Base-by-base conservation (phyloP, 169 alveolate genomes). In the Perkinsus olseni region DNA sequence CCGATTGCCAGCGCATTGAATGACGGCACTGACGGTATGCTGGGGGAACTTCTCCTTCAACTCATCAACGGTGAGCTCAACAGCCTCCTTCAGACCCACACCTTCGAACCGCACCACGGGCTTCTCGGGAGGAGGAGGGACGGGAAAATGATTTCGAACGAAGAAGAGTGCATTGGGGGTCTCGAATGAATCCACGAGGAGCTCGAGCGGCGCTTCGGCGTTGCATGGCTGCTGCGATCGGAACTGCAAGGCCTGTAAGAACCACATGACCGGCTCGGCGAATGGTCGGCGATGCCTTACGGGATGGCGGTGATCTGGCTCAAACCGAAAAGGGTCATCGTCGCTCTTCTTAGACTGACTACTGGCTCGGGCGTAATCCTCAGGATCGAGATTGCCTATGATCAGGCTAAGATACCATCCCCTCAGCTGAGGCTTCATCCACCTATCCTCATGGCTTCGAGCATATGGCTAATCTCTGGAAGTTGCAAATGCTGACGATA, bases 1-100 rank as follows among this genome's bases (percentile, higher is more conserved):
- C 37, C 97, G 74, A 50, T 96, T 96, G n/a, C 97, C 97, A 0
- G 97, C 96, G 74, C 97, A 96, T 92, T 95, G 95, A 36, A 96
- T 51, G 37, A 95, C 74, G 4, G 95, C 31, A 90, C 82, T 51
- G 13, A 96, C 94, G 51, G 62, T 39, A 13, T 91, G 92, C 11
- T 91, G 92, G n/a, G 91, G 39, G 45, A 95, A 96, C 39, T 93
- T 94, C 10, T 91, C 36, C 74, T 91, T 92, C 40, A 95, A 62
- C 34, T 95, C 96, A 0, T 94, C 91, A 1, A 95, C 38, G n/a
- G 92, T 74, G 21, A 95, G 91, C 36, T 92, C 45, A 21, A 92
- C 34, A 36, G 94, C 92, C 82, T 91, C 48, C 13, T 93, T 82
- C 36, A 94, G 93, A 0, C 92, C 92, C 8, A 37, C 62, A 6